Conservation (phyloP, 768 basidiomycete species). For the Gymnopilus dilepis region DNA sequence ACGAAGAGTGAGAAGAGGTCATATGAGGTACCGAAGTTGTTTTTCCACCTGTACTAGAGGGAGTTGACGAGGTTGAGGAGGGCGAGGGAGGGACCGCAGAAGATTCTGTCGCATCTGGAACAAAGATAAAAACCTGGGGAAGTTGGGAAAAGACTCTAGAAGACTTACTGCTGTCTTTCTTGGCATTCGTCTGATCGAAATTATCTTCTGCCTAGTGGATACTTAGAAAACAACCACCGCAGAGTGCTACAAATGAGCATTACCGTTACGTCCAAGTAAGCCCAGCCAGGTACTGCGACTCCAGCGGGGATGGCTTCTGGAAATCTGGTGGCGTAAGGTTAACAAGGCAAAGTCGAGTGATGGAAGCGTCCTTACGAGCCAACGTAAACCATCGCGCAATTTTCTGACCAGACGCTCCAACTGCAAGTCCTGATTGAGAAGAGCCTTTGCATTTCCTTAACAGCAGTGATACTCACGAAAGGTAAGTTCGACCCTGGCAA, state of each 20-base stretch:
- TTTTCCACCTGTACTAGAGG: background rate
- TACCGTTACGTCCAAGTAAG: slow-evolving; percentile 59
- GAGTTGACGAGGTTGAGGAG: slow-evolving; percentile 18
- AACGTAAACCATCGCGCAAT: slow-evolving; percentile 47
- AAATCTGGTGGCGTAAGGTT: slow-evolving; percentile 39
- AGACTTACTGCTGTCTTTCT: slow-evolving; percentile 38
- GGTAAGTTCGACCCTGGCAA: slow-evolving; percentile 53
- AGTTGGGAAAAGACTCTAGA: background rate
- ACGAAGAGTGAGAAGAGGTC: slow-evolving; percentile 7
- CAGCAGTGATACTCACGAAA: slow-evolving; percentile 24
- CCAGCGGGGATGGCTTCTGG: slow-evolving; percentile 52
- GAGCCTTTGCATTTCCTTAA: background rate
- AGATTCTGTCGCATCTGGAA: slow-evolving; percentile 48
- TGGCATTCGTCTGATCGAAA: slow-evolving; percentile 48
- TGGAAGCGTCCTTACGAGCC: slow-evolving; percentile 29
- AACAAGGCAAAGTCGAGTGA: background rate
- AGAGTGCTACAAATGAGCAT: background rate
- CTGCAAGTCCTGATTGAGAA: slow-evolving; percentile 32
- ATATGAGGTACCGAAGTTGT: slow-evolving; percentile 6
- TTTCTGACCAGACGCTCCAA: slow-evolving; percentile 57
- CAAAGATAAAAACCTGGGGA: slow-evolving; percentile 4
- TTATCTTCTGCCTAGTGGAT: slow-evolving; percentile 34
- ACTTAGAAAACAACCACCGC: background rate
- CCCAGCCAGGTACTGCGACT: slow-evolving; percentile 64
- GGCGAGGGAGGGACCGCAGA: slow-evolving; percentile 37